Evolutionary conservation across 805 yeast genomes (phyloP), one percentile per base, ranked within the genome.

Genomic region (Kregervanrija fluxuum): DNA sequence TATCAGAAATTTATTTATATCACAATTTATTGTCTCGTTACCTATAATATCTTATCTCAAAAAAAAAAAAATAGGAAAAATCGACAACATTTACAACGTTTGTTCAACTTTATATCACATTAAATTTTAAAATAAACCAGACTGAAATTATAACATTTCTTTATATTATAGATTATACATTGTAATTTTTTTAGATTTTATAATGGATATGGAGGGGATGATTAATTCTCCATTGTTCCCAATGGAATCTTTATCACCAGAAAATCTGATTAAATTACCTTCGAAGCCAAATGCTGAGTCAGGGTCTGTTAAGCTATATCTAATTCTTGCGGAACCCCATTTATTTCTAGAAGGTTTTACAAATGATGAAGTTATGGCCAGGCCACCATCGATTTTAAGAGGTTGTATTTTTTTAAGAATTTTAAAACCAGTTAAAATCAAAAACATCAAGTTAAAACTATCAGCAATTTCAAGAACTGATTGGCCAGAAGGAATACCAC

Each of bases 401-500:
- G 98, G 98, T 2, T 77, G 89, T 30, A 65, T 90, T 14, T 75
- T 82, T 40, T 48, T 90, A 3, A 70, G 90, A 40, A 74, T 90
- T 5, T 54, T 79, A 38, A 88, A 87, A 55, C 82, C 91, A 0
- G 71, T 82, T 30, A 85, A 80, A 59, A 67, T 90, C 48, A 86
- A 84, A 61, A 60, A 75, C 14, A 76, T 90, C 11, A 60, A 67
- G 4, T 67, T 90, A 40, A 67, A 71, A 1, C 79, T 90, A 53
- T 71, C 72, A 42, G 97, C 96, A 1, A 58, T 62, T 1, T 75
- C 85, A 33, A 73, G 85, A 51, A 90, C 96, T 0, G 96, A 90
- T 48, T 90, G 97, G 96, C 97, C 97, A 3, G 97, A 93, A 57
- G 99, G 99, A 2, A 90, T 91, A 14, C 98, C 98, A 0, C 96